phyloP scores from a whole-genome alignment of 2,329 filamentous ascomycete species.

The Aureobasidium subglaciale region DNA sequence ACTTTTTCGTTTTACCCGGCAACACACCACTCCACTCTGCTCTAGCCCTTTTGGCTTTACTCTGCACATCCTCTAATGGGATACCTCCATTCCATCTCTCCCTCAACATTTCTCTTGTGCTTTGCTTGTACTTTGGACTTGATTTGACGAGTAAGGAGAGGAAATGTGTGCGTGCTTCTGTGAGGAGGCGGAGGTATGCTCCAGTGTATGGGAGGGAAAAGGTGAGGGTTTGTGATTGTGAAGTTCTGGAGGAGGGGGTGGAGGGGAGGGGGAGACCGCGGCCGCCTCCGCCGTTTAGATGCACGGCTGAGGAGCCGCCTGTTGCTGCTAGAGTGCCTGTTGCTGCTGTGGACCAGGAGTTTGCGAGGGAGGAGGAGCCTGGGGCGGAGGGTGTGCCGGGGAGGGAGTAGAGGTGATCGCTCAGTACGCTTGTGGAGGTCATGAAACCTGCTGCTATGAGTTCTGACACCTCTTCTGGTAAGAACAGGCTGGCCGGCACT shows the following conservation, averaged over 20 bases:
- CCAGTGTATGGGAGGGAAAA: constrained; percentile 63
- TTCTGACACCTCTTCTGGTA: constrained; percentile 43
- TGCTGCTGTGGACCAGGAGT: constrained; percentile 57
- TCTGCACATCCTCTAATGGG: constrained; percentile 38
- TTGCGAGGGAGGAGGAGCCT: constrained; percentile 30
- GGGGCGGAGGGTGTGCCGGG: constrained; percentile 31
- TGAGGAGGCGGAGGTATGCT: constrained; percentile 58
- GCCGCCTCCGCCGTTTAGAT: constrained; percentile 54
- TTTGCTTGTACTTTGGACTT: constrained; percentile 53
- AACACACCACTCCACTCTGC: constrained; percentile 52
- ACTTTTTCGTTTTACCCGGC: constrained; percentile 58
- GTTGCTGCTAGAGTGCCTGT: constrained; percentile 64
- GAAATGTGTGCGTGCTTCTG: constrained; percentile 56
- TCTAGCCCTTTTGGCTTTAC: constrained; percentile 44
- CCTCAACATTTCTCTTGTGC: constrained; percentile 52
- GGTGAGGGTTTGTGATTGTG: constrained; percentile 31
- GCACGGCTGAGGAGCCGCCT: constrained; percentile 59
- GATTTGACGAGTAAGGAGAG: constrained; percentile 50
- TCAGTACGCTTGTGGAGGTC: constrained; percentile 41
- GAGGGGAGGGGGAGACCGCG: constrained; percentile 23
- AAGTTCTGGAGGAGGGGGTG: not conserved
- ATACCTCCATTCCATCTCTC: constrained; percentile 67
- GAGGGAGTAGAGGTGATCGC: constrained; percentile 33
- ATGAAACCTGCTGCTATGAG: constrained; percentile 63
- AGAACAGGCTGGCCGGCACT: constrained; percentile 36